Percentiles rank a stretch among this genome's conserved stretches.
These are phyloP conservation scores for Halteria grandinella DNA, from an alignment of 73 alveolate genomes.

Conservation along the genomic window DNA sequence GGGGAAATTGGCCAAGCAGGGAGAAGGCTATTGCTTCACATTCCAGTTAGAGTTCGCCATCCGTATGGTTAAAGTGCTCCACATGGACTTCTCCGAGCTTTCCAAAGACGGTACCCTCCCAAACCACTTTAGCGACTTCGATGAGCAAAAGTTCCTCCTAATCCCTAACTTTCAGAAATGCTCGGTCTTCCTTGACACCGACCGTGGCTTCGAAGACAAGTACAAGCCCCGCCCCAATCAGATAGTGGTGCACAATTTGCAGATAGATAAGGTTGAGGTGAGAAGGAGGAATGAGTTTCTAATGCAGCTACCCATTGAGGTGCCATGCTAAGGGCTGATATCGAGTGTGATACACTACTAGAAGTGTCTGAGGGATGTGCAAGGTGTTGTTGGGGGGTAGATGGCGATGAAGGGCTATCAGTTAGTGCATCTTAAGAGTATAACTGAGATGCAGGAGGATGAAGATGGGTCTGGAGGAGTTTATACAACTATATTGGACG, in stretches of 20 bases:
- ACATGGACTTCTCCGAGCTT: not conserved
- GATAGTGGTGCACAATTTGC: conserved; percentile 7
- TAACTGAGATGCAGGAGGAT: too few species aligned
- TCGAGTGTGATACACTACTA: too few species aligned
- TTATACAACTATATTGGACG: too few species aligned
- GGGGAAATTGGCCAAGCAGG: not conserved
- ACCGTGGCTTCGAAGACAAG: not conserved
- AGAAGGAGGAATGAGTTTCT: not conserved
- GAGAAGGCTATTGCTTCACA: not conserved
- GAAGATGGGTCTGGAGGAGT: too few species aligned
- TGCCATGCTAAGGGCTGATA: conserved; percentile 23
- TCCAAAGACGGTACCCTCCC: not conserved
- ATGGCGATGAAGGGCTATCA: too few species aligned
- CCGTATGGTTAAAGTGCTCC: conserved; percentile 4
- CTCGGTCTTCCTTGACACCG: not conserved
- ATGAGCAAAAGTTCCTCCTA: not conserved
- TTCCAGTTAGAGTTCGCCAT: conserved; percentile 9
- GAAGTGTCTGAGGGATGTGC: too few species aligned
- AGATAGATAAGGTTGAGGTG: conserved; percentile 1
- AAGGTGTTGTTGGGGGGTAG: too few species aligned
- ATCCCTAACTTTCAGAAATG: not conserved
- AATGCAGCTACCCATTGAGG: conserved; percentile 1
- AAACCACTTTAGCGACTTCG: not conserved
- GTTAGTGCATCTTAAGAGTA: too few species aligned
- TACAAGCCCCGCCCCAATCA: not conserved